Base-by-base conservation (phyloP, 2,329 filamentous ascomycete genomes). In the Escovopsis sp. region DNA sequence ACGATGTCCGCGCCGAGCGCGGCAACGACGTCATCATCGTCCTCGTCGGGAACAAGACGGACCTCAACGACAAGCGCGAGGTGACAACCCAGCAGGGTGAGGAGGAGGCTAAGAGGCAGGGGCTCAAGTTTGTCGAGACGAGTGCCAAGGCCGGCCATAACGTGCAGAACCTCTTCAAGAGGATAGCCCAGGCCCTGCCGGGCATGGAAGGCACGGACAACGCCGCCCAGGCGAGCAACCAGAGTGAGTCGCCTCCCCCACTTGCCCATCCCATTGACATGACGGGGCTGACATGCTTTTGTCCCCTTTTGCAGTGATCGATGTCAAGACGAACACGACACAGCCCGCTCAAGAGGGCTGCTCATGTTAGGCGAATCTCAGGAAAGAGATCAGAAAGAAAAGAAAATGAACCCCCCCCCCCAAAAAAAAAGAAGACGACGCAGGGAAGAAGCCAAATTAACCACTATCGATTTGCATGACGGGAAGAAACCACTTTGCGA, bases 21-120 rank as follows among this genome's bases (percentile, higher is more conserved):
- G 90, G 90, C 35, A 94, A 93, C 66, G 90, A 98, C 61, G 92
- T 98, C 41, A 98, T 98, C 51, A 96, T 98, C 51, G 90, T 98
- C 32, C 66, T 98, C 32, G 92, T 98, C 27, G 90, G 90, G 46
- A 98, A 98, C 70, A 98, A 98, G 76, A 98, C 90, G 31, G 90
- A 98, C 69, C 62, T 98, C 58, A 93, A 90, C 60, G 90, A 98
- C 60, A 96, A 94, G 72, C 76, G 90, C 37, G 88, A 98, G 62
- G 90, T 98, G 41, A 98, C 88, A 29, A 92, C 86, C 26, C 79
- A 83, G 53, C 87, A 96, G 60, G 90, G 90, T 40, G 90, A 98
- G 60, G 90, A 96, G 50, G 90, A 98, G 63, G 88, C 88, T 30
- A 94, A 93, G 72, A 88, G 88, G 68, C 88, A 94, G 60, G 90